A percentile compares a stretch with the other conserved stretches of the same genome.
These are phyloP conservation scores for Chaetomiaceae sp. DNA, from an alignment of 2,329 filamentous ascomycete species.

Conservation along the genomic window DNA sequence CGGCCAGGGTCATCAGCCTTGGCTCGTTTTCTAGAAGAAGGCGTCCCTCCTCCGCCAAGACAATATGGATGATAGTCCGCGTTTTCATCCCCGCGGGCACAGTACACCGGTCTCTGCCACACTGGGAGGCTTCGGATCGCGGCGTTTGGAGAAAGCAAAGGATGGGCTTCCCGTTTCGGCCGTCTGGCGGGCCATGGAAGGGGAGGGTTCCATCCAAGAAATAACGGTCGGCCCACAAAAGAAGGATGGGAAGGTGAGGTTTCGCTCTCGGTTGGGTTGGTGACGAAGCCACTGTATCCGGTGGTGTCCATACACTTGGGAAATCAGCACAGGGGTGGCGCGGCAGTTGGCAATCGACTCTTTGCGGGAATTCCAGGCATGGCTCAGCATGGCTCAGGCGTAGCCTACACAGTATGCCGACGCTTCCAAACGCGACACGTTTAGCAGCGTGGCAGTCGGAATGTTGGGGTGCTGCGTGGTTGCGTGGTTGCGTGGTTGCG, in stretches of 20 bases:
- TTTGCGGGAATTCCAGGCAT: not conserved
- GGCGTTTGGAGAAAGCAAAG: not conserved
- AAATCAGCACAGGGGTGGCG: not conserved
- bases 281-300: no score
- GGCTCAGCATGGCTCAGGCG: no score
- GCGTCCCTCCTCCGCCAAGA: constrained; percentile 11
- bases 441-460: constrained; percentile 8
- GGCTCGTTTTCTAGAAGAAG: constrained; percentile 17
- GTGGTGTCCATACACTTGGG: no score
- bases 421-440: constrained; percentile 11
- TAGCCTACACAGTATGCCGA: no score
- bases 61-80: not conserved
- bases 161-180: not conserved
- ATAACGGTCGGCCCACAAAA: constrained; percentile 12
- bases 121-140: not conserved
- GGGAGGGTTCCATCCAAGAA: no score
- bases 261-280: not conserved
- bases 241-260: constrained; percentile 1
- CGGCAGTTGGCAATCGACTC: constrained; percentile 1
- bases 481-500: no score
- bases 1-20: constrained; percentile 3
- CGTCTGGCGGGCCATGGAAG: not conserved
- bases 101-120: not conserved
- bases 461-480: not conserved
- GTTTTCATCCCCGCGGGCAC: not conserved